Base-by-base conservation (phyloP, 1,284 basidiomycete genomes). In the Ganoderma meredithae region DNA sequence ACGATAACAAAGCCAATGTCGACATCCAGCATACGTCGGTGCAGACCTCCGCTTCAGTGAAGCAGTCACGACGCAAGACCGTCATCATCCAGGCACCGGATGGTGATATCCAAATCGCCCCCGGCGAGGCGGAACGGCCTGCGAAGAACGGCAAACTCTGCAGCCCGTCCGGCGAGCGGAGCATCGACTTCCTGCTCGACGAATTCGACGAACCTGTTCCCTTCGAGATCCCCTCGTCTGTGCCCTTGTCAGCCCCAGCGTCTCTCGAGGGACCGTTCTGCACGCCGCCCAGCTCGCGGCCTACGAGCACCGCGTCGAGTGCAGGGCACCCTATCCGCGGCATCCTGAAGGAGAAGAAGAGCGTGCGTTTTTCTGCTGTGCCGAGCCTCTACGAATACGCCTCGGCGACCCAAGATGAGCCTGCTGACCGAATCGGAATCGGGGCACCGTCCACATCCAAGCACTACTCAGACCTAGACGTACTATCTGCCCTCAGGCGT, bases 261-360 rank as follows among this genome's bases (percentile, higher is more conserved):
- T 33, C 36, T 33, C 19, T 62, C 27, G 61, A 67, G 41, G 69
- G 65, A 53, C 36, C 53, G 6, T 56, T 71, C 8, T 71, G 63
- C 55, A 73, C 71, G 12, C 71, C 73, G 4, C 65, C 69, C 27
- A 52, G 19, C 22, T 71, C 71, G 19, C 74, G 75, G 5, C 74
- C 76, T 3, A 25, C 65, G 27, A 76, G 75, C 69, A 76, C 72
- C 53, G 40, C 58, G 7, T 73, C 71, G 1, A 75, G 73, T 33
- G 65, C 75, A 66, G 72, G 71, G 59, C 9, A 49, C 12, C 79
- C 77, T 4, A 71, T 75, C 6, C 75, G 74, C n/a, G 77, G 79
- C 19, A 81, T 81, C 62, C 76, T 81, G 53, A 81, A 81, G 69
- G 76, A 72, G 68, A 77, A 75, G 73, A 81, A 81, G 76, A 78